phyloP scores from a whole-genome alignment of 306 rosid genomes.

The Quercus rubra region DNA sequence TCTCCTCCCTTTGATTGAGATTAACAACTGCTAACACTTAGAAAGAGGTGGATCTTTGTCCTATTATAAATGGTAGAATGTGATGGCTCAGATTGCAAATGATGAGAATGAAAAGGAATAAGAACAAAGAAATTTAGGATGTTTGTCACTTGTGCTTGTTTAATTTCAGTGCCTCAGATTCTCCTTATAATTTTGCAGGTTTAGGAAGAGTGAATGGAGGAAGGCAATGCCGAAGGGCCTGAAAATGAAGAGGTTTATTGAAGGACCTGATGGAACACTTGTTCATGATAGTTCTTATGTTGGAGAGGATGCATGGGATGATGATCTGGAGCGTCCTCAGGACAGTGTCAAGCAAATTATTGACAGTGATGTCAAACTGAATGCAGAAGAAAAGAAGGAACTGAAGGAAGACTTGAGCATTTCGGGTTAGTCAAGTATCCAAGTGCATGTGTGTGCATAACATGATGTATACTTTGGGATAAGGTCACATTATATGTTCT shows the following conservation, averaged over 20 bases:
- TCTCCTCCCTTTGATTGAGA: not conserved
- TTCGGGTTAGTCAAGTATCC: conserved; percentile 52
- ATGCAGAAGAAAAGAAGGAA: conserved; percentile 57
- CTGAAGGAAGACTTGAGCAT: conserved; percentile 61
- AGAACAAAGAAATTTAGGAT: not conserved
- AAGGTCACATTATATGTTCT: not conserved
- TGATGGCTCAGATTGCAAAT: not conserved
- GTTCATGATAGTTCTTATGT: conserved; percentile 78
- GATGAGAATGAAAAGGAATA: not conserved
- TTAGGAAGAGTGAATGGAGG: conserved; percentile 89
- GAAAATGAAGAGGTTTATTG: conserved; percentile 77
- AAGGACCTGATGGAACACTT: conserved; percentile 79
- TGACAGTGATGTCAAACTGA: conserved; percentile 51
- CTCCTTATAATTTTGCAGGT: conserved; percentile 44
- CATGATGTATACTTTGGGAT: not conserved
- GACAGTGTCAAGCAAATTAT: conserved; percentile 60
- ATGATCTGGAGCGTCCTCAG: conserved; percentile 52
- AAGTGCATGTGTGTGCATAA: not conserved
- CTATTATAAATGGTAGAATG: not conserved
- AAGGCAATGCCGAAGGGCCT: conserved; percentile 82
- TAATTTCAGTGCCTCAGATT: conserved; percentile 6
- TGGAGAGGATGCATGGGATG: conserved; percentile 99
- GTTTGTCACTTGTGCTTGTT: not conserved
- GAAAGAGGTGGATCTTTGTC: not conserved
- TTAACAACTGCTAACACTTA: not conserved